phyloP scores from a whole-genome alignment of 2,329 filamentous ascomycete species.

The Beauveria varroae region DNA sequence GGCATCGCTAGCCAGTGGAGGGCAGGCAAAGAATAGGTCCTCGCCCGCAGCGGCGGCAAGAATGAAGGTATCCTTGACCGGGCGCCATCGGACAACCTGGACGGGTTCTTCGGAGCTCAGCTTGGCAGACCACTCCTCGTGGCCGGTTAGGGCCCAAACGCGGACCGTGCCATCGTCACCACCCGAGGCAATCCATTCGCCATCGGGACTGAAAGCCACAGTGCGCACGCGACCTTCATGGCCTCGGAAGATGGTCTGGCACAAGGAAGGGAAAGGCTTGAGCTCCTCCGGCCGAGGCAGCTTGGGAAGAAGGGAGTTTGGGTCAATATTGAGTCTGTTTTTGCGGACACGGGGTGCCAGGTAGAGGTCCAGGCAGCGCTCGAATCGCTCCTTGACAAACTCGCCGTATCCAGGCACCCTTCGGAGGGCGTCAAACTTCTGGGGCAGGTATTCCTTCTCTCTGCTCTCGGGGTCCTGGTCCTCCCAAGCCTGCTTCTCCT shows the following conservation, averaged over 20 bases:
- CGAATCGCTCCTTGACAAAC: slow-evolving; percentile 93
- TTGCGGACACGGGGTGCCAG: slow-evolving; percentile 85
- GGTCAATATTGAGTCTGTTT: slow-evolving; percentile 95
- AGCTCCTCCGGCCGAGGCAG: slow-evolving; percentile 88
- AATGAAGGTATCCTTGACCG: slow-evolving; percentile 70
- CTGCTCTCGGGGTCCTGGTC: slow-evolving; percentile 81
- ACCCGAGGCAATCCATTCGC: slow-evolving; percentile 80
- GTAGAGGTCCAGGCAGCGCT: slow-evolving; percentile 91
- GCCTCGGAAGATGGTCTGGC: slow-evolving; percentile 77
- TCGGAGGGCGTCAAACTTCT: slow-evolving; percentile 73
- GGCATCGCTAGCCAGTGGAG: slow-evolving; percentile 64
- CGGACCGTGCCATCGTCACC: slow-evolving; percentile 90
- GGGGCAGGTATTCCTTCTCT: slow-evolving; percentile 80
- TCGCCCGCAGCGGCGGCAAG: slow-evolving; percentile 80
- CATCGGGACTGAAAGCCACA: slow-evolving; percentile 76
- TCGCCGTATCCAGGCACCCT: slow-evolving; percentile 86
- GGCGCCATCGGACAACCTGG: slow-evolving; percentile 83
- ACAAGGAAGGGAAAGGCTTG: slow-evolving; percentile 88
- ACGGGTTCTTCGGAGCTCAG: slow-evolving; percentile 73
- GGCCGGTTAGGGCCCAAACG: slow-evolving; percentile 85
- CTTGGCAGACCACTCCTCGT: slow-evolving; percentile 79
- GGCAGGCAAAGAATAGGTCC: slow-evolving; percentile 77
- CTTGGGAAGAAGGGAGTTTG: slow-evolving; percentile 84
- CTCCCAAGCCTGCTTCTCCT: slow-evolving; percentile 81
- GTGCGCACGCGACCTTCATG: slow-evolving; percentile 84